Evolutionary conservation across 2,329 filamentous ascomycete genomes (phyloP).

Genomic region (Colletotrichum kahawae): DNA sequence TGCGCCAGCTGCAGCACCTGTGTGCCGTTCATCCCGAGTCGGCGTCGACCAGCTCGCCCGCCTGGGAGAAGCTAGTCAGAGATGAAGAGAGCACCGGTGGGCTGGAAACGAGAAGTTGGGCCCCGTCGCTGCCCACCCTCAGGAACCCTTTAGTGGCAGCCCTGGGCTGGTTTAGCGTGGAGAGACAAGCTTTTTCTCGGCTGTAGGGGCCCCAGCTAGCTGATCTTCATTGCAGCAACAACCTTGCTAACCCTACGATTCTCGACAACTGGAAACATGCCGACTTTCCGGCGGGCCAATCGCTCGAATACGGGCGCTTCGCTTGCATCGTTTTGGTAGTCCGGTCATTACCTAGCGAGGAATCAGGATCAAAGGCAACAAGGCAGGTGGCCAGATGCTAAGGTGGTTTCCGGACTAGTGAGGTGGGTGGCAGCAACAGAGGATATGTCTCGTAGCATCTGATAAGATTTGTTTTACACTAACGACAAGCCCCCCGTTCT

Average conservation of each 20-base stretch:
- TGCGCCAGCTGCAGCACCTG: not conserved
- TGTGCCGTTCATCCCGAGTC: not conserved
- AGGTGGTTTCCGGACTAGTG: not conserved
- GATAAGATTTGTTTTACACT: slow-evolving; percentile 8
- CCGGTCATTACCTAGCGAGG: not conserved
- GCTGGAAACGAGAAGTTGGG: not conserved
- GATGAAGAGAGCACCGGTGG: not conserved
- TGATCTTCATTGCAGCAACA: not conserved
- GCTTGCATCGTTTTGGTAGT: not conserved
- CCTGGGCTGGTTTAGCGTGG: not conserved
- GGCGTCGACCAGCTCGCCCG: not conserved
- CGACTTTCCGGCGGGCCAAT: not conserved
- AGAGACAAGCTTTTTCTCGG: slow-evolving; percentile 13
- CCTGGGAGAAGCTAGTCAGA: not conserved
- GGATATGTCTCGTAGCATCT: not conserved
- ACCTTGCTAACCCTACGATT: not conserved
- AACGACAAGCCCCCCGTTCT: not conserved
- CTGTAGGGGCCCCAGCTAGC: slow-evolving; percentile 5
- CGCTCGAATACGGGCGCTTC: not conserved
- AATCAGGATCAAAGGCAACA: not conserved
- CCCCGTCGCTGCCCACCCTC: not conserved
- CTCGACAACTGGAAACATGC: not conserved
- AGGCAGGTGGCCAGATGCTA: not conserved
- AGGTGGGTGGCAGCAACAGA: too few species aligned
- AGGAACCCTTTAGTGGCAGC: not conserved